Percentiles rank a stretch among this genome's conserved stretches.
Conservation (phyloP, 139 green algal genomes). For the Zygnema circumcarinatum region DNA sequence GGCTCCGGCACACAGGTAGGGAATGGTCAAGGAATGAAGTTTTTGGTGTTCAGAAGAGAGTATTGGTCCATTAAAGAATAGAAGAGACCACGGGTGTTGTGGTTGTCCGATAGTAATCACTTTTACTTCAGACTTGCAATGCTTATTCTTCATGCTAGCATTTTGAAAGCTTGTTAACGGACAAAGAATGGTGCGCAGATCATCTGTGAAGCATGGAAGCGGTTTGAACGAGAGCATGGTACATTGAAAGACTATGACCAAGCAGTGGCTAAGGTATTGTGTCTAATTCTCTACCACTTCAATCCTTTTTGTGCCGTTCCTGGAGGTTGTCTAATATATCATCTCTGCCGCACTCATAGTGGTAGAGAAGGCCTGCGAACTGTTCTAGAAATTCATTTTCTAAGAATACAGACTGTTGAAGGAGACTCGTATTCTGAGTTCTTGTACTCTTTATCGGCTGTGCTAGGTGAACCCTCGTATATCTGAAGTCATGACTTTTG, state of each 20-base stretch:
- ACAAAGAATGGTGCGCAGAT: slow-evolving; percentile 17
- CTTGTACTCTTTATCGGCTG: no score
- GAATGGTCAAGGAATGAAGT: neutral
- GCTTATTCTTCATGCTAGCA: no score
- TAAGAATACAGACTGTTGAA: neutral
- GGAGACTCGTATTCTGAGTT: neutral
- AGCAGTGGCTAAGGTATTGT: slow-evolving; percentile 35
- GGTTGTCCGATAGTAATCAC: no score
- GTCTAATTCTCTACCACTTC: slow-evolving; percentile 8
- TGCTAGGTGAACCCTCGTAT: slow-evolving; percentile 3
- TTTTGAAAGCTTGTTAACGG: neutral
- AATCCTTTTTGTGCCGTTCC: no score
- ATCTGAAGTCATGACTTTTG: neutral
- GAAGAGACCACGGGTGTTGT: no score
- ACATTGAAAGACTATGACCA: slow-evolving; percentile 50
- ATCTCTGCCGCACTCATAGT: no score
- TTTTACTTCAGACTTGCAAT: no score
- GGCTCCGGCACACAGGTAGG: slow-evolving; percentile 33
- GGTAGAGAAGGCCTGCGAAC: neutral
- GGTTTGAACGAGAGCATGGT: slow-evolving; percentile 85
- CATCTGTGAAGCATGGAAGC: slow-evolving; percentile 78
- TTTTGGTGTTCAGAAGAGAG: neutral
- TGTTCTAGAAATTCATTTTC: slow-evolving; percentile 2
- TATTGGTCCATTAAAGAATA: no score
- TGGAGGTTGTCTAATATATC: slow-evolving; percentile 4